Base-by-base conservation (phyloP, 192 early-diverging fungal genomes). In the Helicostylum pulchrum region DNA sequence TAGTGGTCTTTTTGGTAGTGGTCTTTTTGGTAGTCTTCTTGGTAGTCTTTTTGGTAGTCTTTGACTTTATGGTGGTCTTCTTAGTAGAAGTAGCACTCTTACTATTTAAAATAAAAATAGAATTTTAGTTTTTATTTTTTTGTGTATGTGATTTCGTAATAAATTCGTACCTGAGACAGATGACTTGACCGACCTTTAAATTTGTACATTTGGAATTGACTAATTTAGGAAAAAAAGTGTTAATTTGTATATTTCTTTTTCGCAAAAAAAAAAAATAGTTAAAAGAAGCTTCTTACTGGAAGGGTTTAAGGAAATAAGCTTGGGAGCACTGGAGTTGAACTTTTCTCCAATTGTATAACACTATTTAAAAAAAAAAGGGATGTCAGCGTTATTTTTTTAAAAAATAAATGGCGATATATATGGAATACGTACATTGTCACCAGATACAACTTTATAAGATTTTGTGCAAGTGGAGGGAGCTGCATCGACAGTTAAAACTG, bases 161-260 rank as follows among this genome's bases (percentile, higher is more conserved):
- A 6, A 15, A 20, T 39, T 36, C 32, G 9, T 59, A 59, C 57
- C 43, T 23, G 23, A 59, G 19, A 45, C 57, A 59, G 19, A 59
- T 17, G 19, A 21, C 21, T 45, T 44, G 43, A 15, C 57, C 57
- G 23, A 23, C 20, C 14, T 45, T 21, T 21, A 59, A 59, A 26
- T 59, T 17, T 23, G 36, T 42, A 59, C 57, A 59, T 15, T 44
- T 21, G 17, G 57, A 45, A 42, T 59, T 10, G 19, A 26, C 57
- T 45, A 44, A 11, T 15, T 39, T 39, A 39, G 36, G 36, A 39
- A 39, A 39, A n/a, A 39, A 39, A 39, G 5, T 3, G 9, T 39
- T 39, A 39, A 39, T 39, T 39, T 10, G 36, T 9, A 10, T 39
- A 3, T 3, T 39, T 26, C 0, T 26, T 26, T 26, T 26, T 26